Percentiles rank a stretch among this genome's conserved stretches.
phyloP scores from a whole-genome alignment of 257 asterid species.

The Pogostemon cablin region DNA sequence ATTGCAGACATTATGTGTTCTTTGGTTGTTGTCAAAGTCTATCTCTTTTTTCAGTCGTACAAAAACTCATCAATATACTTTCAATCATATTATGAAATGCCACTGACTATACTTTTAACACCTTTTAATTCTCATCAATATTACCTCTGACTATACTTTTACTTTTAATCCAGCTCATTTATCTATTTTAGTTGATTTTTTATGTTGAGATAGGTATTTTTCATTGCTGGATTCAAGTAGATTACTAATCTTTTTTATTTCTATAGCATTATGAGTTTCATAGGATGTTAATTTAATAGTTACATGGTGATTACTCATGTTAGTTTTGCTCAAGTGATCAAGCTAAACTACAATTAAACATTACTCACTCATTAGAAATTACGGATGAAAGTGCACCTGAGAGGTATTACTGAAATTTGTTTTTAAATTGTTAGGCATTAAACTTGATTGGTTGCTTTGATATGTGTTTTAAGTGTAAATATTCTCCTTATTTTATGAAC shows the following conservation, averaged over 20 bases:
- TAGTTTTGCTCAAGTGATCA: not conserved
- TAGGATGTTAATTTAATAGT: not conserved
- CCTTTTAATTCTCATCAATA: too few species aligned
- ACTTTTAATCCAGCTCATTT: too few species aligned
- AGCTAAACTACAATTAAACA: not conserved
- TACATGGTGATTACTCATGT: not conserved
- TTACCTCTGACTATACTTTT: too few species aligned
- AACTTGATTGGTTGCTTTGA: slow-evolving; percentile 4
- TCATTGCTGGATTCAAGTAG: not conserved
- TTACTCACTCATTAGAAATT: not conserved
- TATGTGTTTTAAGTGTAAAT: not conserved
- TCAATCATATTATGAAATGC: too few species aligned
- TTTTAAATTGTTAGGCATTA: slow-evolving; percentile 4
- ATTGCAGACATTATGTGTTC: too few species aligned
- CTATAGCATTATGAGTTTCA: too few species aligned
- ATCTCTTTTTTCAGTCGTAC: too few species aligned
- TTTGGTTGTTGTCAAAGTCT: too few species aligned
- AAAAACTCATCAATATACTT: too few species aligned
- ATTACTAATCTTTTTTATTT: too few species aligned
- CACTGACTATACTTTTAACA: too few species aligned
- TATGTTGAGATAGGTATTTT: slow-evolving; percentile 3
- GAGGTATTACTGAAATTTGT: slow-evolving; percentile 11
- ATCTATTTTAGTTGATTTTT: slow-evolving; percentile 1
- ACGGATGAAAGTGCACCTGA: not conserved
- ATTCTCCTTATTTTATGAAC: not conserved